Conservation (phyloP, 2,329 filamentous ascomycete species). For the Claviceps cyperi region DNA sequence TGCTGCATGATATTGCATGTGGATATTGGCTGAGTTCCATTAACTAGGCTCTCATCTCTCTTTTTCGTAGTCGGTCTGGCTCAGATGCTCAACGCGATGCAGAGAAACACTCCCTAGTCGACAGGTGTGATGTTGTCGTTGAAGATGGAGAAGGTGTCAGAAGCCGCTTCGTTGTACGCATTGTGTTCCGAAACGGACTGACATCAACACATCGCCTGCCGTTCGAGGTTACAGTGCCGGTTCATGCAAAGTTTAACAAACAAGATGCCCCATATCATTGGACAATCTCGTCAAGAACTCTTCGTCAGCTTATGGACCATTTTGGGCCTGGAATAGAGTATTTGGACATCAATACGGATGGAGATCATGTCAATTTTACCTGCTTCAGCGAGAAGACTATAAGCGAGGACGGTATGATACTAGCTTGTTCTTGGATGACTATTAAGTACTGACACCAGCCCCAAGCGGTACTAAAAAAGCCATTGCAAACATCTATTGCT, state of each 20-base stretch:
- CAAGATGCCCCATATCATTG: slow-evolving; percentile 53
- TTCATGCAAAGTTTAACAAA: slow-evolving; percentile 61
- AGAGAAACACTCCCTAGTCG: slow-evolving; percentile 55
- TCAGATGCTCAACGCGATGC: slow-evolving; percentile 41
- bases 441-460: not conserved
- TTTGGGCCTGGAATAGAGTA: slow-evolving; percentile 71
- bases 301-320: slow-evolving; percentile 66
- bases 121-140: slow-evolving; percentile 59
- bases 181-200: slow-evolving; percentile 61
- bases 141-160: slow-evolving; percentile 57
- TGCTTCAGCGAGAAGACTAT: slow-evolving; percentile 70
- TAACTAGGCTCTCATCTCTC: slow-evolving; percentile 48
- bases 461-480: slow-evolving; percentile 62
- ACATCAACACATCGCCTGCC: slow-evolving; percentile 65
- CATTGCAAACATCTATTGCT: slow-evolving; percentile 64
- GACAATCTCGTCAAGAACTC: slow-evolving; percentile 54
- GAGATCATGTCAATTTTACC: slow-evolving; percentile 61
- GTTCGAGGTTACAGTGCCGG: slow-evolving; percentile 59
- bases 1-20: not conserved
- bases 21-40: not conserved
- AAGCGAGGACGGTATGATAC: slow-evolving; percentile 35
- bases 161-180: slow-evolving; percentile 60
- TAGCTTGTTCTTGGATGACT: not conserved
- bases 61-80: slow-evolving; percentile 53
- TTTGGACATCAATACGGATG: slow-evolving; percentile 62